Evolutionary conservation across 441 rosid species (phyloP).

Genomic region (Erodium texanum): DNA sequence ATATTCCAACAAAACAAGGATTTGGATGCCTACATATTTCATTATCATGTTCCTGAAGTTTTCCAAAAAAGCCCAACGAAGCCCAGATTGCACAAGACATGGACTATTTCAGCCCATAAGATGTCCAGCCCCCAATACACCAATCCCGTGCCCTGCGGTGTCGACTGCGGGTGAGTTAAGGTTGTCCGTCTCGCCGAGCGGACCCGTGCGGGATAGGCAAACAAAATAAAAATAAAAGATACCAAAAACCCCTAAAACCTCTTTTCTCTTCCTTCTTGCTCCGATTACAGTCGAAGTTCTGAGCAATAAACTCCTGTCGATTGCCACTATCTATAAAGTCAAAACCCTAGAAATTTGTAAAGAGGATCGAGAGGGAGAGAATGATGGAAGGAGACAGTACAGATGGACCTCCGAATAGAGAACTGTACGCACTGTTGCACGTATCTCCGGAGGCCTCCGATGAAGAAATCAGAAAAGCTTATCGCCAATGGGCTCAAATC

Average conservation of each 20-base stretch:
- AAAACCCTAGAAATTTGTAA: neutral
- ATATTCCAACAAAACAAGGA: no score
- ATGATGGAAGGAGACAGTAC: slow-evolving; percentile 7
- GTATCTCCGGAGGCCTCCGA: slow-evolving; percentile 84
- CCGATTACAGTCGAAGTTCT: neutral
- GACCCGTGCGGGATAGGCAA: neutral
- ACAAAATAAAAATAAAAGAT: neutral
- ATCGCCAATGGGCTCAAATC: slow-evolving; percentile 96
- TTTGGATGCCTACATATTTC: no score
- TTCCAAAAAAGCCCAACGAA: neutral
- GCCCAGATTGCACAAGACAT: neutral
- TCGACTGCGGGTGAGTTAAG: neutral
- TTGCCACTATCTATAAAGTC: neutral
- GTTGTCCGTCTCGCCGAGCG: neutral
- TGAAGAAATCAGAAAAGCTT: slow-evolving; percentile 81
- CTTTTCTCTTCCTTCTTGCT: neutral
- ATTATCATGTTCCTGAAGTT: no score
- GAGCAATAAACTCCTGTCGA: neutral
- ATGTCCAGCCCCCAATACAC: neutral
- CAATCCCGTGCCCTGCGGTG: neutral
- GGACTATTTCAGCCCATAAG: neutral
- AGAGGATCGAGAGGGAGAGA: slow-evolving; percentile 14
- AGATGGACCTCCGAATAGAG: slow-evolving; percentile 44
- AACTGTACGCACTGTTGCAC: slow-evolving; percentile 77
- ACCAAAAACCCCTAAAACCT: slow-evolving; percentile 7